Conservation (phyloP, 345 rosid species). For the Laguncularia racemosa region DNA sequence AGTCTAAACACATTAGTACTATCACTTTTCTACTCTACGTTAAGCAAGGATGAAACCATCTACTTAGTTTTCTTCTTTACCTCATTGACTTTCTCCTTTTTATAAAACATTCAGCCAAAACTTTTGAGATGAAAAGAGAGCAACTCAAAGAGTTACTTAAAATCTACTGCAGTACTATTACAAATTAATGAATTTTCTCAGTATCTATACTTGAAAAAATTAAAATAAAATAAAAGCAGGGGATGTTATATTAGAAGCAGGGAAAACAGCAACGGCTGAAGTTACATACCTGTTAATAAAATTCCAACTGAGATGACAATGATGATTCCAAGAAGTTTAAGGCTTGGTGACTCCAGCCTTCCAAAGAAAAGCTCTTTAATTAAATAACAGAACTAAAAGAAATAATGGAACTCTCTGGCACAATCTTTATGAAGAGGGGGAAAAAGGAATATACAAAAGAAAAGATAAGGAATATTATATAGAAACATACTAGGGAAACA, state of each 20-base stretch:
- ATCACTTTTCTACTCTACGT: too few species aligned
- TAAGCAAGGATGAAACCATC: too few species aligned
- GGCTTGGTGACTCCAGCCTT: slow-evolving; percentile 98
- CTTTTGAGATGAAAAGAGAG: too few species aligned
- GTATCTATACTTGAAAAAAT: neutral
- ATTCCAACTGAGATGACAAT: slow-evolving; percentile 78
- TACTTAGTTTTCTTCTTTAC: too few species aligned
- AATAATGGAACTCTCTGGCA: neutral
- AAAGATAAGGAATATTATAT: neutral
- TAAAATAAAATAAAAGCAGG: slow-evolving; percentile 4
- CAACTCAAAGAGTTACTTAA: too few species aligned
- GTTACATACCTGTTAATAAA: slow-evolving; percentile 63
- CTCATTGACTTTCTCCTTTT: too few species aligned
- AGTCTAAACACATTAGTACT: too few species aligned
- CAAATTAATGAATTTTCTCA: too few species aligned
- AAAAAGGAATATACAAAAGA: neutral
- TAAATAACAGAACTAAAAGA: slow-evolving; percentile 14
- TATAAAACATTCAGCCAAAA: too few species aligned
- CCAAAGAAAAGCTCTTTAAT: slow-evolving; percentile 14
- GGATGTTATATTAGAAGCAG: neutral
- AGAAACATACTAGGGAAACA: too few species aligned
- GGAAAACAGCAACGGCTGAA: slow-evolving; percentile 8
- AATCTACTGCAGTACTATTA: too few species aligned
- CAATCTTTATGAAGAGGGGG: neutral
- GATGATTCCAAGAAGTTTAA: slow-evolving; percentile 82